These are phyloP conservation scores for Aspergillus sp. DNA, from an alignment of 2,329 filamentous ascomycete species.

Conservation along the genomic window DNA sequence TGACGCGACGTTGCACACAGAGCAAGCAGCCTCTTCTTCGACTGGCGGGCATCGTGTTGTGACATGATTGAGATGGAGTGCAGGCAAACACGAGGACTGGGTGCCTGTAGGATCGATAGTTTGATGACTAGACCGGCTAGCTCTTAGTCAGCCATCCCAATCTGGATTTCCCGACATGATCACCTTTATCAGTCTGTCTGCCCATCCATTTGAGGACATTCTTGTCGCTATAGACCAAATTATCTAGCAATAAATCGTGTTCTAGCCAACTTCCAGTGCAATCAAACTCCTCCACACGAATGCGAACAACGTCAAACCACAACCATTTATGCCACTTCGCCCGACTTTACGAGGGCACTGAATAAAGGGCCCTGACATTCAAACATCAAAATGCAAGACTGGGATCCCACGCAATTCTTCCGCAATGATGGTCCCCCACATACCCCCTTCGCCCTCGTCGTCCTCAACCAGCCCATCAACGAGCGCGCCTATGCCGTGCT, in stretches of 20 bases:
- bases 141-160: neutral
- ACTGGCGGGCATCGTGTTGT: slow-evolving; percentile 6
- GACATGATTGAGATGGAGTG: neutral
- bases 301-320: no score
- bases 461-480: slow-evolving; percentile 62
- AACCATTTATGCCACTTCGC: no score
- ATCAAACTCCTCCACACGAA: no score
- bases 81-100: neutral
- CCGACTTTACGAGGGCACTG: no score
- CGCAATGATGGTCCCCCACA: slow-evolving; percentile 20
- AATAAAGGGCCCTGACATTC: neutral
- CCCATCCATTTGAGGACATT: no score
- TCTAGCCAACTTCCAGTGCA: no score
- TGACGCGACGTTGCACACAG: slow-evolving; percentile 28
- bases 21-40: slow-evolving; percentile 25
- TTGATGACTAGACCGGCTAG: neutral
- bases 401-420: slow-evolving; percentile 43
- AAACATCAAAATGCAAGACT: slow-evolving; percentile 26
- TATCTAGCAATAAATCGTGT: no score
- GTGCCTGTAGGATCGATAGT: no score
- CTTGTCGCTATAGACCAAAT: no score
- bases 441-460: slow-evolving; percentile 49
- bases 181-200: no score
- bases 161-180: no score
- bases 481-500: slow-evolving; percentile 38